phyloP scores from a whole-genome alignment of 106 monocot species.

The Alisma plantagoaquatica region DNA sequence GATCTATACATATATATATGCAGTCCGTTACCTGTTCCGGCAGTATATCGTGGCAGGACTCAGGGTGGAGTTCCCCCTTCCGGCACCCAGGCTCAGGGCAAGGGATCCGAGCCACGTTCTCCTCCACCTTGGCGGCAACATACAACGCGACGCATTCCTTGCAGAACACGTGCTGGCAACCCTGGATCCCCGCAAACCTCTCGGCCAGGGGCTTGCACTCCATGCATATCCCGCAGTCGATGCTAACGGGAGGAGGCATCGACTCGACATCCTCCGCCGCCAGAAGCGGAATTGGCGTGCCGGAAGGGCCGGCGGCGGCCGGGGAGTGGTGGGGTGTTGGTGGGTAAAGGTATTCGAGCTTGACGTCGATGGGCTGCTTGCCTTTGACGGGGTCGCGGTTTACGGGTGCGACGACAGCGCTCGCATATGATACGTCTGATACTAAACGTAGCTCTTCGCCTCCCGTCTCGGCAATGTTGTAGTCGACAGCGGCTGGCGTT shows the following conservation, averaged over 20 bases:
- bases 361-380: neutral
- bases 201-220: slow-evolving; percentile 10
- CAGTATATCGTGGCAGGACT: slow-evolving; percentile 25
- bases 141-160: slow-evolving; percentile 18
- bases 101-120: slow-evolving; percentile 12
- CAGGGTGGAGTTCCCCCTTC: slow-evolving; percentile 22
- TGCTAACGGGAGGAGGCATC: neutral
- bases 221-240: slow-evolving; percentile 34
- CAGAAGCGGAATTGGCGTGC: neutral
- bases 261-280: neutral
- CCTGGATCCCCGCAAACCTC: slow-evolving; percentile 4
- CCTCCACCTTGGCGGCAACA: slow-evolving; percentile 24
- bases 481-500: neutral
- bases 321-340: neutral
- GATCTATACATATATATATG: neutral
- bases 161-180: slow-evolving; percentile 41
- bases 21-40: neutral
- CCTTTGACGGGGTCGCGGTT: neutral
- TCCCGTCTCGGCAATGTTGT: slow-evolving; percentile 2
- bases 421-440: no score
- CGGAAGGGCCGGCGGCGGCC: neutral
- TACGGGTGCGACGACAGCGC: neutral
- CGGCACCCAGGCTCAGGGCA: slow-evolving; percentile 36
- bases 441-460: slow-evolving; percentile 3
- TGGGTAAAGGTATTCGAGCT: neutral